Conservation (phyloP, 2,329 filamentous ascomycete genomes). For the Paramyrothecium roridum region DNA sequence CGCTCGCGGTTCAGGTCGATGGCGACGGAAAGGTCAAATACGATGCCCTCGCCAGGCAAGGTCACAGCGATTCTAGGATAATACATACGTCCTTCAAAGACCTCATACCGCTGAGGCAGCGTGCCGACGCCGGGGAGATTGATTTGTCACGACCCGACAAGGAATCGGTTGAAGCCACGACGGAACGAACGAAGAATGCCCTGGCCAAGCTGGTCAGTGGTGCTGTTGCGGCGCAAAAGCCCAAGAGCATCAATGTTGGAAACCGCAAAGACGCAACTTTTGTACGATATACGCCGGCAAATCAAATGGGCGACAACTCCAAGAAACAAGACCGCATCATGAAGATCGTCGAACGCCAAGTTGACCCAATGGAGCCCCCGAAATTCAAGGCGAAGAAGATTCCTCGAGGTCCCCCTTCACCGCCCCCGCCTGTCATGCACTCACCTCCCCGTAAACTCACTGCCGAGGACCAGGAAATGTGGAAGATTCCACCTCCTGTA, state of each 20-base stretch:
- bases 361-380: constrained; percentile 93
- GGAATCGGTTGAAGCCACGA: constrained; percentile 79
- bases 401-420: constrained; percentile 84
- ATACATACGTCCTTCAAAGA: constrained; percentile 97
- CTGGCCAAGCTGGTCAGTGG: constrained; percentile 78
- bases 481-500: constrained; percentile 83
- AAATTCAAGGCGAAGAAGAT: constrained; percentile 99
- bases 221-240: constrained; percentile 87
- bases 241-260: constrained; percentile 88
- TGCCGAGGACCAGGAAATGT: constrained; percentile 94
- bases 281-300: constrained; percentile 91
- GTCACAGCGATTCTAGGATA: constrained; percentile 78
- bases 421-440: constrained; percentile 91
- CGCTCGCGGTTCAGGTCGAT: constrained; percentile 89
- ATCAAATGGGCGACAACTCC: constrained; percentile 88
- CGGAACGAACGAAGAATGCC: constrained; percentile 84
- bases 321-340: constrained; percentile 94
- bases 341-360: constrained; percentile 94
- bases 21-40: constrained; percentile 92
- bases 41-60: constrained; percentile 87
- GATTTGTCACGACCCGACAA: constrained; percentile 80
- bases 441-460: constrained; percentile 93
- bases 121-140: constrained; percentile 89
- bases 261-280: constrained; percentile 83
- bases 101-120: constrained; percentile 87